These are phyloP conservation scores for Phialophora expanda DNA, from an alignment of 2,329 filamentous ascomycete genomes.

Conservation along the genomic window DNA sequence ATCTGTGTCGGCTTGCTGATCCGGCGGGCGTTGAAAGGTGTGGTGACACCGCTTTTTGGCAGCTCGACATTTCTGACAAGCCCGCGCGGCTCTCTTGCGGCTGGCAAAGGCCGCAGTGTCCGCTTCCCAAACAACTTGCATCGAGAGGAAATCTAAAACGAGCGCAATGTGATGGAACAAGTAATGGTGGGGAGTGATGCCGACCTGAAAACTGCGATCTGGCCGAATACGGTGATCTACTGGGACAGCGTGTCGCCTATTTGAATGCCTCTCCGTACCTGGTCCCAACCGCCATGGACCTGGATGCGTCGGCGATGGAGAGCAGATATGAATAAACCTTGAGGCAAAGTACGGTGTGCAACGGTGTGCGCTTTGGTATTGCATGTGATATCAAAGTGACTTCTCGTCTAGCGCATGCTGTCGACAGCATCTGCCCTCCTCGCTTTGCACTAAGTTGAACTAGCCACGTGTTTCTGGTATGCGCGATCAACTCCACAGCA, in stretches of 20 bases:
- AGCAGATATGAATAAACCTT: not conserved
- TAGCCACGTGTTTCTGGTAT: not conserved
- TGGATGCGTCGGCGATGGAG: not conserved
- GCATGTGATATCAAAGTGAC: not conserved
- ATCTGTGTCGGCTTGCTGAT: slow-evolving; percentile 38
- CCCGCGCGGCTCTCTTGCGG: slow-evolving; percentile 39
- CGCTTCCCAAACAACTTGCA: slow-evolving; percentile 39
- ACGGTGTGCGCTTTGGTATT: not conserved
- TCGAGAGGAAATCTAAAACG: slow-evolving; percentile 10
- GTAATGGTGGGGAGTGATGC: slow-evolving; percentile 4
- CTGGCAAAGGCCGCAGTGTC: slow-evolving; percentile 39
- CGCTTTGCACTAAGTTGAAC: not conserved
- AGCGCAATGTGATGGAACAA: slow-evolving; percentile 1
- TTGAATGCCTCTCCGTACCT: not conserved
- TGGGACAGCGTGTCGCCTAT: not conserved
- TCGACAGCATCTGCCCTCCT: not conserved
- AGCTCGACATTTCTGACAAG: slow-evolving; percentile 37
- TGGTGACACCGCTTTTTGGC: slow-evolving; percentile 41
- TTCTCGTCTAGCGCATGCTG: not conserved
- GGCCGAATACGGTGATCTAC: not conserved
- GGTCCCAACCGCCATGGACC: not conserved
- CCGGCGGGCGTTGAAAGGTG: slow-evolving; percentile 38
- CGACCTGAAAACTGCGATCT: slow-evolving; percentile 4
- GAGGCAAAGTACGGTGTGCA: not conserved
- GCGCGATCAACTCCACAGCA: not conserved